phyloP scores from a whole-genome alignment of 352 stramenopile species.

The Peronospora tabacina region DNA sequence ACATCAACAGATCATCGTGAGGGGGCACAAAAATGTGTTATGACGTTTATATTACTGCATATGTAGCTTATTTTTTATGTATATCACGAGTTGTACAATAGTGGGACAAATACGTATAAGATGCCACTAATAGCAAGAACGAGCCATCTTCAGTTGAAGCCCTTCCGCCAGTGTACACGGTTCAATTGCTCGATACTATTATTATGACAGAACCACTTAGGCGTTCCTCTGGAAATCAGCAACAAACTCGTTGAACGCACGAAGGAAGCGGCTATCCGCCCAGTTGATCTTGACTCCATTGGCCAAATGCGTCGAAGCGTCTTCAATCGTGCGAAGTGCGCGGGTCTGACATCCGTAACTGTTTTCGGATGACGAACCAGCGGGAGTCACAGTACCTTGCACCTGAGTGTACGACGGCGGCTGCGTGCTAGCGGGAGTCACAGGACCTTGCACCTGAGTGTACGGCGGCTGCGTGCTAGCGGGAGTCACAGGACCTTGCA shows the following conservation, averaged over 20 bases:
- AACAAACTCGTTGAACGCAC: constrained; percentile 28
- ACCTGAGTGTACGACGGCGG: constrained; percentile 4
- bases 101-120: too few species aligned
- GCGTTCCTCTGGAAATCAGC: constrained; percentile 14
- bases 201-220: constrained; percentile 3
- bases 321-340: constrained; percentile 15
- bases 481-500: too few species aligned
- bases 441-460: too few species aligned
- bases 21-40: too few species aligned
- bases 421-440: too few species aligned
- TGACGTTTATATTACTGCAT: neutral
- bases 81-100: too few species aligned
- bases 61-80: neutral
- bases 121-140: neutral
- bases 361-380: neutral
- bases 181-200: constrained; percentile 1
- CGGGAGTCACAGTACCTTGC: constrained; percentile 8
- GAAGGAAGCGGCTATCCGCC: constrained; percentile 28
- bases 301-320: constrained; percentile 17
- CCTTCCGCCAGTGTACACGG: neutral
- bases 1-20: too few species aligned
- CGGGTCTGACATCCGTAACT: constrained; percentile 20
- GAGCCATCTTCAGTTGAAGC: neutral
- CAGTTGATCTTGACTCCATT: constrained; percentile 24
- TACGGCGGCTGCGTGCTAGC: too few species aligned